phyloP scores from a whole-genome alignment of 1,284 basidiomycete genomes.

The Anthracocystis panici-leucophaei region DNA sequence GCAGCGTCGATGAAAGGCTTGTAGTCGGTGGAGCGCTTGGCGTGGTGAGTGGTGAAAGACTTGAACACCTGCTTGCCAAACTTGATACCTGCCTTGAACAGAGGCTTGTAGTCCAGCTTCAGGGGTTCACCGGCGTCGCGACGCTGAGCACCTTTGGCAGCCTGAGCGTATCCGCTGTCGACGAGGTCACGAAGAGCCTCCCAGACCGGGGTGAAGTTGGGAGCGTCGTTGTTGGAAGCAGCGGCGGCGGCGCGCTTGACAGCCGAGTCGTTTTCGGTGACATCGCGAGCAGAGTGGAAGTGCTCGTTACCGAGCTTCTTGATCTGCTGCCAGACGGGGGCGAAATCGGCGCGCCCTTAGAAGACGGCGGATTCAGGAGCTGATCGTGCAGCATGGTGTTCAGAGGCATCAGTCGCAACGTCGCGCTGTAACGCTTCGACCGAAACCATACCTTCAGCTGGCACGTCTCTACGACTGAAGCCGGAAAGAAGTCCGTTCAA shows the following conservation, averaged over 20 bases:
- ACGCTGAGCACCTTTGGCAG: constrained; percentile 25
- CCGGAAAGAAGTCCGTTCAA: constrained; percentile 52
- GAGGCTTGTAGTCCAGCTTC: constrained; percentile 50
- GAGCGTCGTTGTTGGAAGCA: constrained; percentile 19
- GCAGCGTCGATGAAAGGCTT: constrained; percentile 85
- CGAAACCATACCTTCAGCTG: constrained; percentile 13
- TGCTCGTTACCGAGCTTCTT: constrained; percentile 54
- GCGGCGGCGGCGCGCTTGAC: constrained; percentile 28
- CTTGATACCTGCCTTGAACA: constrained; percentile 41
- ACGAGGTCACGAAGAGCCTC: constrained; percentile 55
- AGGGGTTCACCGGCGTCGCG: constrained; percentile 25
- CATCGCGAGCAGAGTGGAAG: constrained; percentile 31
- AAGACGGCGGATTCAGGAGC: constrained; percentile 16
- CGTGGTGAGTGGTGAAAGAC: constrained; percentile 42
- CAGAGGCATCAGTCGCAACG: background rate
- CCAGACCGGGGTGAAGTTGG: constrained; percentile 54
- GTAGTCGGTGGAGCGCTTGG: constrained; percentile 56
- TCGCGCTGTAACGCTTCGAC: constrained; percentile 32
- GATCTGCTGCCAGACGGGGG: constrained; percentile 54
- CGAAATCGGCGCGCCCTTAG: constrained; percentile 47
- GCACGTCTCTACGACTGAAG: constrained; percentile 28
- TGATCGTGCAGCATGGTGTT: background rate
- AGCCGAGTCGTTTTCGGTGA: constrained; percentile 12
- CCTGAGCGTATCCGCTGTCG: constrained; percentile 46
- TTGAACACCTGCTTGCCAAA: constrained; percentile 47